These are phyloP conservation scores for Nannizziopsis arthrosporioides DNA, from an alignment of 2,329 filamentous ascomycete species.

Conservation along the genomic window DNA sequence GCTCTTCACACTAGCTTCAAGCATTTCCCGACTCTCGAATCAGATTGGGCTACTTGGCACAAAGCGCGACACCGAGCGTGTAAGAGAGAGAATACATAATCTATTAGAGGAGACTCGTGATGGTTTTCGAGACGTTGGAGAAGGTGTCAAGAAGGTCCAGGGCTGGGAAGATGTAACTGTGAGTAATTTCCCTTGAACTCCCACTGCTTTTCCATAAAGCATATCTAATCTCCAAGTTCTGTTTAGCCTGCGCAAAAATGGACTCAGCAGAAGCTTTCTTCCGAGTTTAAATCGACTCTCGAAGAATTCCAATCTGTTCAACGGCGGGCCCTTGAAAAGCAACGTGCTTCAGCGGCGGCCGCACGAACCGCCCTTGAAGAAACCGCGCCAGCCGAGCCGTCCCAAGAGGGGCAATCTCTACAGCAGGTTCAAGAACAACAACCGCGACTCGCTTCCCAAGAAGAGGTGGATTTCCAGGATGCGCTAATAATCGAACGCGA, in stretches of 20 bases:
- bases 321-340: slow-evolving; percentile 78
- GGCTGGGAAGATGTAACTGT: slow-evolving; percentile 75
- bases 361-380: slow-evolving; percentile 69
- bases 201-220: slow-evolving; percentile 11
- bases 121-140: slow-evolving; percentile 81
- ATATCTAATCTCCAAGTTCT: background rate
- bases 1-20: slow-evolving; percentile 77
- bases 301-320: slow-evolving; percentile 90
- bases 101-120: slow-evolving; percentile 75
- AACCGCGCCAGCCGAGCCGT: slow-evolving; percentile 24
- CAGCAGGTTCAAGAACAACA: slow-evolving; percentile 67
- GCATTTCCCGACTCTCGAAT: slow-evolving; percentile 71
- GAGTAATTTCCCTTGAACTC: slow-evolving; percentile 23
- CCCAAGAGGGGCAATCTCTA: slow-evolving; percentile 45
- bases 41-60: slow-evolving; percentile 81
- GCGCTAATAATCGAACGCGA: slow-evolving; percentile 91
- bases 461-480: slow-evolving; percentile 96
- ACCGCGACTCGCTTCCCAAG: slow-evolving; percentile 71
- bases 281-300: slow-evolving; percentile 80
- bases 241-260: slow-evolving; percentile 83
- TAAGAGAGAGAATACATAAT: slow-evolving; percentile 81
- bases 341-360: slow-evolving; percentile 72
- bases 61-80: slow-evolving; percentile 77
- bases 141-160: slow-evolving; percentile 86
- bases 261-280: slow-evolving; percentile 86